A percentile compares a stretch with the other conserved stretches of the same genome.
Conservation (phyloP, 768 basidiomycete species). For the Termitomyces bulborhizus region DNA sequence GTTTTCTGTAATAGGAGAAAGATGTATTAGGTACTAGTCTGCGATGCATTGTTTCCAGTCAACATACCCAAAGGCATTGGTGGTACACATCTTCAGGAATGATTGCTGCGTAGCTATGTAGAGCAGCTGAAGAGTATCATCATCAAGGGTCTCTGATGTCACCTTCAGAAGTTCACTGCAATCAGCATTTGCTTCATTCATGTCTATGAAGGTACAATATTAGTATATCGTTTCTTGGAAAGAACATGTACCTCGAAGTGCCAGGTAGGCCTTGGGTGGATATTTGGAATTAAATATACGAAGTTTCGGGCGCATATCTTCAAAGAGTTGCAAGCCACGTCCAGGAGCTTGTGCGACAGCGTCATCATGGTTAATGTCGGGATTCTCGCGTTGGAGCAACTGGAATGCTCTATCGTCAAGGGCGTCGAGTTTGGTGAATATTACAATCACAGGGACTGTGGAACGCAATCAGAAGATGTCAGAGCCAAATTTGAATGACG, state of each 20-base stretch:
- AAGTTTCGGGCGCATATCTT: neutral
- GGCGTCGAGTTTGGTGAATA: conserved; percentile 13
- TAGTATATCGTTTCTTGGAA: neutral
- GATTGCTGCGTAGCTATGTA: conserved; percentile 7
- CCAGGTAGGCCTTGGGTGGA: conserved; percentile 3
- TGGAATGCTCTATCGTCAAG: conserved; percentile 6
- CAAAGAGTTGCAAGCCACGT: conserved; percentile 3
- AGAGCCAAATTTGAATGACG: neutral
- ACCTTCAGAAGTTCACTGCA: conserved; percentile 4
- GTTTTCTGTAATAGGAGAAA: neutral
- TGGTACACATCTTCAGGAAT: conserved; percentile 6
- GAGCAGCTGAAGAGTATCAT: conserved; percentile 10
- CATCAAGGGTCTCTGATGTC: conserved; percentile 7
- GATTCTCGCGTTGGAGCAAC: conserved; percentile 3
- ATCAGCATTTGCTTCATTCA: neutral
- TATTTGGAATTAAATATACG: conserved; percentile 6
- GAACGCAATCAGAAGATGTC: neutral
- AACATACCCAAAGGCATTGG: conserved; percentile 6
- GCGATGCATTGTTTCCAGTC: neutral
- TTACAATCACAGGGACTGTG: conserved; percentile 10
- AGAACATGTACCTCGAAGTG: conserved; percentile 5
- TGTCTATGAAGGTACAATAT: neutral
- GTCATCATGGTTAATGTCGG: neutral
- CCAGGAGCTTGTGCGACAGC: neutral
- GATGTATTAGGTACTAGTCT: neutral